These are phyloP conservation scores for Candida neerlandica DNA, from an alignment of 1,139 yeast species.

Conservation along the genomic window DNA sequence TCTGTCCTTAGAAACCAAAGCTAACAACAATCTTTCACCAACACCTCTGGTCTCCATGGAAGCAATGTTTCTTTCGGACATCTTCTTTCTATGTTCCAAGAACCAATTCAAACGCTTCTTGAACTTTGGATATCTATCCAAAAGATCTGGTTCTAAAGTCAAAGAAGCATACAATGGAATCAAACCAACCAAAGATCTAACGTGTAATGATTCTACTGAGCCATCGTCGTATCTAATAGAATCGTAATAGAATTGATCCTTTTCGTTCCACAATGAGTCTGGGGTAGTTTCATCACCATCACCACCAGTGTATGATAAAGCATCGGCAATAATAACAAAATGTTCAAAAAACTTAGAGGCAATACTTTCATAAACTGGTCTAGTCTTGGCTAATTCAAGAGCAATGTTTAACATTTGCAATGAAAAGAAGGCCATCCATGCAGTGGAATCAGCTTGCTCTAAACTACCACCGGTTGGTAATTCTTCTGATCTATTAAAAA, in stretches of 20 bases:
- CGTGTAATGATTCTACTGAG: constrained; percentile 74
- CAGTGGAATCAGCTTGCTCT: constrained; percentile 96
- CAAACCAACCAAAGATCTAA: constrained; percentile 87
- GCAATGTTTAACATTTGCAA: constrained; percentile 94
- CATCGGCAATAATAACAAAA: constrained; percentile 89
- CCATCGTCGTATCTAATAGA: constrained; percentile 86
- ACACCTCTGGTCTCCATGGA: constrained; percentile 85
- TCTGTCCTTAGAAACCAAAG: constrained; percentile 83
- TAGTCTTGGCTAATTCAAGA: constrained; percentile 79
- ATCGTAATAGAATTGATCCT: constrained; percentile 88
- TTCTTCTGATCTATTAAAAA: constrained; percentile 92
- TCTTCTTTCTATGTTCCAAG: constrained; percentile 65
- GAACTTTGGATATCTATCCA: constrained; percentile 81
- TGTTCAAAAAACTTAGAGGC: constrained; percentile 97
- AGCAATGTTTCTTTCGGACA: constrained; percentile 89
- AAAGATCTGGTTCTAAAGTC: constrained; percentile 84
- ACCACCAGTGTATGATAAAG: constrained; percentile 77
- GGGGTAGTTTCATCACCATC: constrained; percentile 50
- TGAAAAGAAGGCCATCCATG: constrained; percentile 97
- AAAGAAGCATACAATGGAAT: constrained; percentile 91
- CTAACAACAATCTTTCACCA: constrained; percentile 79
- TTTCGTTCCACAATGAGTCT: constrained; percentile 86
- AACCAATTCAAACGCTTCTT: constrained; percentile 89
- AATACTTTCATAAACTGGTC: constrained; percentile 89
- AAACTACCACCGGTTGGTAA: constrained; percentile 90